Conservation (phyloP, 2,329 filamentous ascomycete genomes). For the Sordariomycetes sp. region DNA sequence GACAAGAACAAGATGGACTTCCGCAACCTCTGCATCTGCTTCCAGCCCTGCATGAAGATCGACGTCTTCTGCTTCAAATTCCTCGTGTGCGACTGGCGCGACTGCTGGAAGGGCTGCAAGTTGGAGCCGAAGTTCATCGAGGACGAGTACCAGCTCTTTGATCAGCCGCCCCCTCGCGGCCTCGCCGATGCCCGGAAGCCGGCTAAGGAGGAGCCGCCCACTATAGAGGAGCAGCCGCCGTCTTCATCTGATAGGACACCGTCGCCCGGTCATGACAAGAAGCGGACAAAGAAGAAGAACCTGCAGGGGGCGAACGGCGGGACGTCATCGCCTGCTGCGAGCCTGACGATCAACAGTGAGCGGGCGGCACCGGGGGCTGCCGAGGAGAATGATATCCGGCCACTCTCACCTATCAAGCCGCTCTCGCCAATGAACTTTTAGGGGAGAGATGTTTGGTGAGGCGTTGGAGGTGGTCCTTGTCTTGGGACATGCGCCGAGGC, state of each 20-base stretch:
- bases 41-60: slow-evolving; percentile 94
- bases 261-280: slow-evolving; percentile 18
- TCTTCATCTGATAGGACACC: slow-evolving; percentile 60
- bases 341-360: slow-evolving; percentile 33
- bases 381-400: slow-evolving; percentile 32
- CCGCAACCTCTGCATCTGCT: slow-evolving; percentile 90
- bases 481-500: background rate
- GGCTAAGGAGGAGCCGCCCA: slow-evolving; percentile 8
- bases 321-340: slow-evolving; percentile 32
- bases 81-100: slow-evolving; percentile 86
- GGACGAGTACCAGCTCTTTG: slow-evolving; percentile 52
- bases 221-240: slow-evolving; percentile 7
- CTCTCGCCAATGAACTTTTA: slow-evolving; percentile 51
- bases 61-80: slow-evolving; percentile 94
- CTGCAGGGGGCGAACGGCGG: slow-evolving; percentile 30
- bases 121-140: slow-evolving; percentile 75
- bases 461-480: background rate
- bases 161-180: slow-evolving; percentile 44
- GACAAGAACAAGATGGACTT: slow-evolving; percentile 99
- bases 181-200: slow-evolving; percentile 16
- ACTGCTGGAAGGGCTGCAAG: slow-evolving; percentile 94
- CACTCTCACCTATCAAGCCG: slow-evolving; percentile 56
- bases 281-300: slow-evolving; percentile 29
- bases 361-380: slow-evolving; percentile 14
- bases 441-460: background rate